Evolutionary conservation across 1,139 yeast species (phyloP).

Genomic region (Lodderomyces elongisporus): DNA sequence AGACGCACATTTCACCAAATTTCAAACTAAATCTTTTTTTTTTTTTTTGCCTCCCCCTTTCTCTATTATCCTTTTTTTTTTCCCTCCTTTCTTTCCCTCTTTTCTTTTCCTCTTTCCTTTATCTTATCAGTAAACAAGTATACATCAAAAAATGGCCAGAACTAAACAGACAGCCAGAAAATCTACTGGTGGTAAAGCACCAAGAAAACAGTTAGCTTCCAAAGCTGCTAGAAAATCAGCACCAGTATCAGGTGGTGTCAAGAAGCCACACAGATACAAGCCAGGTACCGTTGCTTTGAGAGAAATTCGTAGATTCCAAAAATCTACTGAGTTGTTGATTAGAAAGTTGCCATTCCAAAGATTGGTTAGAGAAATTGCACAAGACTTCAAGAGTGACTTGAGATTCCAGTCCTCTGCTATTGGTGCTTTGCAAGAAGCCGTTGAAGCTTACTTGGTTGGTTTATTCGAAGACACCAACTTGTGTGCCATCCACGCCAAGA

Average conservation of each 20-base stretch:
- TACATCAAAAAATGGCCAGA: slow-evolving; percentile 37
- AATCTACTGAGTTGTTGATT: slow-evolving; percentile 47
- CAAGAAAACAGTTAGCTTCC: slow-evolving; percentile 51
- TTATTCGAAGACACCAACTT: slow-evolving; percentile 50
- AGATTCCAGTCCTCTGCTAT: slow-evolving; percentile 50
- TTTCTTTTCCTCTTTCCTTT: slow-evolving; percentile 3
- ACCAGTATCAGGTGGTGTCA: slow-evolving; percentile 49
- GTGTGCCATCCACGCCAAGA: slow-evolving; percentile 52
- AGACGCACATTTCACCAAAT: too few species aligned
- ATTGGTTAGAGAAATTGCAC: slow-evolving; percentile 47
- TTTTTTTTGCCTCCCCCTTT: background rate
- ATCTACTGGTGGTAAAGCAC: slow-evolving; percentile 52
- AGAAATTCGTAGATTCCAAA: slow-evolving; percentile 52
- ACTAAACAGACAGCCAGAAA: slow-evolving; percentile 53
- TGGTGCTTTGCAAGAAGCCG: slow-evolving; percentile 52
- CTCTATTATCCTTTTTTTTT: too few species aligned
- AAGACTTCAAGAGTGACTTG: slow-evolving; percentile 48
- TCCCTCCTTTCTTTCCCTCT: slow-evolving; percentile 5
- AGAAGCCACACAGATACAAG: slow-evolving; percentile 52
- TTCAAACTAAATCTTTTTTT: too few species aligned
- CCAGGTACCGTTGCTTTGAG: slow-evolving; percentile 54
- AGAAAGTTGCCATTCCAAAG: slow-evolving; percentile 50
- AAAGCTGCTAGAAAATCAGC: slow-evolving; percentile 53
- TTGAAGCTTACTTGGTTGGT: slow-evolving; percentile 48
- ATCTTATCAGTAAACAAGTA: background rate